Evolutionary conservation across 2,329 filamentous ascomycete species (phyloP), one percentile per base, ranked within the genome.

Genomic region (Ceratocystis papillata): DNA sequence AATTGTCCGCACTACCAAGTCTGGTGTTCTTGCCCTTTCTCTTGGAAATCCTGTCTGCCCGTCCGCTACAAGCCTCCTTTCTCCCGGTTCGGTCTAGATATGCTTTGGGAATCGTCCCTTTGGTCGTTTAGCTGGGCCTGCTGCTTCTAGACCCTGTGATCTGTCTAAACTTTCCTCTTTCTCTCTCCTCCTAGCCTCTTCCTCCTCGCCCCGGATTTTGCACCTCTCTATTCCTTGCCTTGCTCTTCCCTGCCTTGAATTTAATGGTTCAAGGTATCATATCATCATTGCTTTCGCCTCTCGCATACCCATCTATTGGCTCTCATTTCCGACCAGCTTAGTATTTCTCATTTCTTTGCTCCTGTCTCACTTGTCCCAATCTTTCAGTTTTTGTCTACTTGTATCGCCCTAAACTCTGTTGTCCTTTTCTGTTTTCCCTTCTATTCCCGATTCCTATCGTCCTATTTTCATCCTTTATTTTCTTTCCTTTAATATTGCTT

Each of bases 271-370:
- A 57, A 57, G 53, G 53, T 57, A 53, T 41, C 33, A 8, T 37
- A 37, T 12, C 10, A 41, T 41, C 37, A 12, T 41, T 41, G 37
- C 37, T 41, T 15, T 41, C 12, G 37, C 12, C 37, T 41, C 37
- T 15, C 37, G 37, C 37, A 41, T 41, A 28, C 17, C 22, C 48
- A 53, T 53, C 20, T 15, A 53, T 53, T 12, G 22, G 48, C 48
- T 63, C 17, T 62, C 60, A 46, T 46, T 62, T 62, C 37, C 60
- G 15, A 1, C 41, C 20, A n/a, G 45, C 37, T 46, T 20, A 46
- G 41, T 62, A 48, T 46, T 62, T 46, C 63, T 37, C 37, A 28
- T 59, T 48, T 64, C 30, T 63, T 25, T 48, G 44, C 61, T 59
- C 55, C 55, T 59, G 55, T 59, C 55, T 30, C 22, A 57, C 53